Evolutionary conservation across 2,329 filamentous ascomycete genomes (phyloP).

Genomic region (Diaporthe sp.): DNA sequence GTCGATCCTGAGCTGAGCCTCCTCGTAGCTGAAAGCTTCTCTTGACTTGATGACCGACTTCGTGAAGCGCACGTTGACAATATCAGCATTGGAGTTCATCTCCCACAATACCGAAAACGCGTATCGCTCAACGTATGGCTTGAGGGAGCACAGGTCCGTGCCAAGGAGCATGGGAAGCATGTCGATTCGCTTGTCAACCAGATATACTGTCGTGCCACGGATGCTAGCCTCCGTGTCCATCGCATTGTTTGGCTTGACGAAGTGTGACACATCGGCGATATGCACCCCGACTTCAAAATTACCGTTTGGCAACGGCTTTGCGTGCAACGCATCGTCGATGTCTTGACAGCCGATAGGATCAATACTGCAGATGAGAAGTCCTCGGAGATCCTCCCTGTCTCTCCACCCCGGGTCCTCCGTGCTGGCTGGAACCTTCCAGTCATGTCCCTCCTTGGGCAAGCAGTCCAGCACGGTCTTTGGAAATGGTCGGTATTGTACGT

Average conservation of each 20-base stretch:
- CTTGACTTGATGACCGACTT: constrained; percentile 98
- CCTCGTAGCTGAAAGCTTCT: constrained; percentile 98
- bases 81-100: constrained; percentile 85
- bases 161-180: constrained; percentile 98
- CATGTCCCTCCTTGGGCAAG: constrained; percentile 89
- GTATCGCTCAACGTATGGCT: constrained; percentile 96
- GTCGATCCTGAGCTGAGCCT: constrained; percentile 94
- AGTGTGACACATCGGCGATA: constrained; percentile 99
- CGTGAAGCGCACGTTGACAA: constrained; percentile 88
- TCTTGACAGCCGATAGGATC: constrained; percentile 97
- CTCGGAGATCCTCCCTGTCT: constrained; percentile 85
- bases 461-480: constrained; percentile 96
- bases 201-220: constrained; percentile 94
- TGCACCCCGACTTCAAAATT: constrained; percentile 98
- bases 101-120: constrained; percentile 93
- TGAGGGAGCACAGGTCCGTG: constrained; percentile 95
- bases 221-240: constrained; percentile 97
- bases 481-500: constrained; percentile 97
- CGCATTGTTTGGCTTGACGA: constrained; percentile 95
- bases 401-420: constrained; percentile 88
- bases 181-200: constrained; percentile 99
- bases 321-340: constrained; percentile 97
- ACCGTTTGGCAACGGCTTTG: constrained; percentile 85
- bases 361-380: constrained; percentile 94
- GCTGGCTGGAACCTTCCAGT: constrained; percentile 90